A percentile compares a stretch with the other conserved stretches of the same genome.
Evolutionary conservation across 1,139 yeast genomes (phyloP).

Genomic region (Candida sp.): DNA sequence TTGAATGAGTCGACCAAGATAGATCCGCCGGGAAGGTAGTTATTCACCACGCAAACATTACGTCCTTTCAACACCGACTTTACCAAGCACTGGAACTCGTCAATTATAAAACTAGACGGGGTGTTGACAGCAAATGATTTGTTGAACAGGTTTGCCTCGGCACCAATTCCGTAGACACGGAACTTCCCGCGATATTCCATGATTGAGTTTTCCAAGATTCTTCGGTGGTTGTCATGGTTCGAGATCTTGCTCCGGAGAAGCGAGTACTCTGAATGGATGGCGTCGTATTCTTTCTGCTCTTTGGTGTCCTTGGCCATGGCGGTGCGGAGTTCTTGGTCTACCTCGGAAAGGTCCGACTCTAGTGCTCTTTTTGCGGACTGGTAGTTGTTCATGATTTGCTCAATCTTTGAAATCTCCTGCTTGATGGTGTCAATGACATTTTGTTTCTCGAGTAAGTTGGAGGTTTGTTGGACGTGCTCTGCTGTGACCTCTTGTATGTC

Average conservation of each 20-base stretch:
- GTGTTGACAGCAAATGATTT: slow-evolving; percentile 21
- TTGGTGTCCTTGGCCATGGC: slow-evolving; percentile 3
- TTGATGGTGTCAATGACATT: slow-evolving; percentile 8
- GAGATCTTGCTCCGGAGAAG: slow-evolving; percentile 19
- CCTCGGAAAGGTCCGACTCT: slow-evolving; percentile 6
- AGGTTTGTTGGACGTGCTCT: slow-evolving; percentile 10
- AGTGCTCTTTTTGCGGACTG: slow-evolving; percentile 3
- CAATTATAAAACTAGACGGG: slow-evolving; percentile 15
- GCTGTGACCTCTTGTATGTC: neutral
- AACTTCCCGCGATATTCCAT: slow-evolving; percentile 47
- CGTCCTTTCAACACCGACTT: slow-evolving; percentile 19
- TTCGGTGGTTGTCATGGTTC: slow-evolving; percentile 31
- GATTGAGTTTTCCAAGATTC: slow-evolving; percentile 56
- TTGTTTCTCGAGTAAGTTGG: neutral
- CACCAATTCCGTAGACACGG: slow-evolving; percentile 32
- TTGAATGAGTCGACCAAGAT: slow-evolving; percentile 3
- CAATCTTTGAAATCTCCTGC: slow-evolving; percentile 9
- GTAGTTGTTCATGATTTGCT: slow-evolving; percentile 11
- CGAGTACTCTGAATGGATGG: slow-evolving; percentile 12
- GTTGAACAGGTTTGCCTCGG: slow-evolving; percentile 17
- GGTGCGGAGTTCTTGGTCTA: neutral
- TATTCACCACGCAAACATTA: slow-evolving; percentile 22
- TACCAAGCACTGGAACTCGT: slow-evolving; percentile 25
- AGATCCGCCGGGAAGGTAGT: slow-evolving; percentile 7
- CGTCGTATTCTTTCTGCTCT: slow-evolving; percentile 11